A percentile compares a stretch with the other conserved stretches of the same genome.
Conservation (phyloP, 176 grass and related monocot genomes). For the Oryza longistaminata region DNA sequence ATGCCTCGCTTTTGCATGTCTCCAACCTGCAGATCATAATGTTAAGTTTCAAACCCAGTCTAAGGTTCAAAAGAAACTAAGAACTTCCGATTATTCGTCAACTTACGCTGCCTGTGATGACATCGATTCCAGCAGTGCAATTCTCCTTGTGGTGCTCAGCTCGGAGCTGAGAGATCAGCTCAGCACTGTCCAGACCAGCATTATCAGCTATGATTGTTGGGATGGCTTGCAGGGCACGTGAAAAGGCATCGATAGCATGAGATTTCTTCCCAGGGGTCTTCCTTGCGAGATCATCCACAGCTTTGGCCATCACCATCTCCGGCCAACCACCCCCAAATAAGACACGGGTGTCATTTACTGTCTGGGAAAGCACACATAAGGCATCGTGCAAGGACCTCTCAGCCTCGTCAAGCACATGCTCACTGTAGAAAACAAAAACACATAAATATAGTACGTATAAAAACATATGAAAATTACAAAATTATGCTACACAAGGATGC, state of each 20-base stretch:
- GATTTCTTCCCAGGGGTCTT: constrained; percentile 94
- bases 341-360: constrained; percentile 84
- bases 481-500: background rate
- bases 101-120: constrained; percentile 75
- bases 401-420: constrained; percentile 88
- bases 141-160: constrained; percentile 94
- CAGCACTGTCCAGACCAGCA: constrained; percentile 84
- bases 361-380: constrained; percentile 84
- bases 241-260: constrained; percentile 88
- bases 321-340: constrained; percentile 93
- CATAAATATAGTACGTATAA: background rate
- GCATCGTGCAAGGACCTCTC: constrained; percentile 97
- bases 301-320: constrained; percentile 93
- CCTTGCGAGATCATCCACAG: constrained; percentile 79
- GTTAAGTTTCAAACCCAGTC: background rate
- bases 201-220: constrained; percentile 88
- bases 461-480: background rate
- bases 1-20: constrained; percentile 57
- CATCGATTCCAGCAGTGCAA: constrained; percentile 69
- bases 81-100: background rate
- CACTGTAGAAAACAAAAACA: constrained; percentile 47
- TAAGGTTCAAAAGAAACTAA: background rate
- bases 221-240: constrained; percentile 79
- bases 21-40: constrained; percentile 32
- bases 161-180: constrained; percentile 93